These are phyloP conservation scores for Acanthamoeba pearcei DNA, from an alignment of 208 protist genomes.

Conservation along the genomic window DNA sequence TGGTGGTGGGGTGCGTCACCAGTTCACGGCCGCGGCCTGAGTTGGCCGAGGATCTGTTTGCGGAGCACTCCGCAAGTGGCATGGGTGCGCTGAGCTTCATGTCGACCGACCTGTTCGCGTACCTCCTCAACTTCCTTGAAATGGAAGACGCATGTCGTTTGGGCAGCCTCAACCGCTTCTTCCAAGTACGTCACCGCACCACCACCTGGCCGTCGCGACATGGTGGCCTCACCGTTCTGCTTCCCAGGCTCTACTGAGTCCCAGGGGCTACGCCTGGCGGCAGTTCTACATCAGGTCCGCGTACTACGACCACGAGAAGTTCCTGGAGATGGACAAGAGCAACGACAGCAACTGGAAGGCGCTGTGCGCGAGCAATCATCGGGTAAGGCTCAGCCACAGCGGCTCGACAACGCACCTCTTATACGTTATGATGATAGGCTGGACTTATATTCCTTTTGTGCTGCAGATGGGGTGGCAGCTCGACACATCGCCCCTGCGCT, in stretches of 20 bases:
- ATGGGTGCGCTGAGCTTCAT: neutral
- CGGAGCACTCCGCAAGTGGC: neutral
- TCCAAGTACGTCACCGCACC: neutral
- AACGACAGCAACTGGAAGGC: constrained; percentile 3
- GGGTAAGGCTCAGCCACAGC: neutral
- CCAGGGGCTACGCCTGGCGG: constrained; percentile 1
- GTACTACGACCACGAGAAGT: constrained; percentile 7
- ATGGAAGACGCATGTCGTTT: neutral
- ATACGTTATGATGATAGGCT: neutral
- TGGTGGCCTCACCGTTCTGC: too few relatives aligned
- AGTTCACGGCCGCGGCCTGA: neutral
- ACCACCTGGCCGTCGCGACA: neutral
- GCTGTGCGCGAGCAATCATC: neutral
- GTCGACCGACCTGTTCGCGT: constrained; percentile 33
- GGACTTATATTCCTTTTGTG: neutral
- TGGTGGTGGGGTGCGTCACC: too few relatives aligned
- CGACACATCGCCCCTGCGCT: neutral
- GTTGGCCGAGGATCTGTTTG: neutral
- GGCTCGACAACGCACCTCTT: neutral
- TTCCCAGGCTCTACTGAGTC: neutral
- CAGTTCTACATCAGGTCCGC: constrained; percentile 1
- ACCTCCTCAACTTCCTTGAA: neutral
- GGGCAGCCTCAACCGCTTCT: constrained; percentile 2
- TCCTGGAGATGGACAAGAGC: neutral
- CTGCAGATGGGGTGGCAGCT: constrained; percentile 43